Percentiles rank a stretch among this genome's conserved stretches.
Evolutionary conservation across 228 moss, liverwort and hornwort genomes (phyloP).

Genomic region (Sphagnum fallax): DNA sequence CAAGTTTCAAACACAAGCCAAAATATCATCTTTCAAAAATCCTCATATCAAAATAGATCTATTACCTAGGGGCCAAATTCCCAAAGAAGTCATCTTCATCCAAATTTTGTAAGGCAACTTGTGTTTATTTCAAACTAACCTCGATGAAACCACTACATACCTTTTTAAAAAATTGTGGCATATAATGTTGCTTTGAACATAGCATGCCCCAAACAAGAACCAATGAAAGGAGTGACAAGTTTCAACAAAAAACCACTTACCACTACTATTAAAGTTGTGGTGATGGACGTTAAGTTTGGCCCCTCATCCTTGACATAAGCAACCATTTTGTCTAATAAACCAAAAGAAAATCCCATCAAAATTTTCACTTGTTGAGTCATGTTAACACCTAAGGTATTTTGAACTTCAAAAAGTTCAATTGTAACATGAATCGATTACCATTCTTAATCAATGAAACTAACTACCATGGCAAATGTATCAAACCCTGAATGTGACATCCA

Average conservation of each 20-base stretch:
- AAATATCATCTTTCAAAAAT: too few relatives aligned
- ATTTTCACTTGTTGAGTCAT: conserved; percentile 34
- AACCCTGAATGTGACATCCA: conserved; percentile 38
- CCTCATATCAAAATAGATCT: too few relatives aligned
- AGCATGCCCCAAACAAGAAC: conserved; percentile 36
- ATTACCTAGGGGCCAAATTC: too few relatives aligned
- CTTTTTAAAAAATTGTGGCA: conserved; percentile 3
- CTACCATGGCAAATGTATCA: conserved; percentile 31
- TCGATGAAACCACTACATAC: conserved; percentile 34
- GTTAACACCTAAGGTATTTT: conserved; percentile 22
- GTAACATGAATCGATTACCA: conserved; percentile 44
- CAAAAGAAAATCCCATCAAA: conserved; percentile 22
- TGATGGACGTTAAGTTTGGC: not conserved
- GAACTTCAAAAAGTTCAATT: conserved; percentile 39
- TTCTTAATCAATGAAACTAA: conserved; percentile 34
- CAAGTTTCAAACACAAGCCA: too few relatives aligned
- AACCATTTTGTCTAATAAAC: conserved; percentile 30
- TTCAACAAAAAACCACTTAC: conserved; percentile 30
- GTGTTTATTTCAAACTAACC: conserved; percentile 34
- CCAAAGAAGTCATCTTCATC: too few relatives aligned
- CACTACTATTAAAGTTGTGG: conserved; percentile 15
- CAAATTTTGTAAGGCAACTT: conserved; percentile 17
- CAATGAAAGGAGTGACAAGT: conserved; percentile 21
- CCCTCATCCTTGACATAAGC: conserved; percentile 32
- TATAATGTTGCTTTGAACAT: not conserved